These are phyloP conservation scores for Penicillium atrosanguineum DNA, from an alignment of 495 filamentous ascomycete species.

Conservation along the genomic window DNA sequence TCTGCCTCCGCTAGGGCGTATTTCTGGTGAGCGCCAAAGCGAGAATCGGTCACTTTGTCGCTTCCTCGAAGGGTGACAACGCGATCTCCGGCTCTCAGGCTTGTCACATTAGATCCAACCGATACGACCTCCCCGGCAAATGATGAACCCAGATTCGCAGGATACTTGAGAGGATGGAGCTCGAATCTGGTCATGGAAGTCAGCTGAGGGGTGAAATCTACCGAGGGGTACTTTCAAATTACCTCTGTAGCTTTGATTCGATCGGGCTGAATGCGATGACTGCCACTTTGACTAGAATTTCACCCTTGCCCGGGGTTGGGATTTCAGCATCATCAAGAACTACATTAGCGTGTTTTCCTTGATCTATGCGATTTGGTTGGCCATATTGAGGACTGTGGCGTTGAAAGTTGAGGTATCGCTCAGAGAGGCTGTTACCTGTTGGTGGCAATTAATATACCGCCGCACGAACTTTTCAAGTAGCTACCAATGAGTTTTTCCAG, in stretches of 20 bases:
- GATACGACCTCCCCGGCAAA: conserved; percentile 23
- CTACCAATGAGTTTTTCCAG: too few relatives aligned
- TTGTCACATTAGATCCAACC: conserved; percentile 17
- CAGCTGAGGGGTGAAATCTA: neutral
- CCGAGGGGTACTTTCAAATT: neutral
- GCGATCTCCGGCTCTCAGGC: conserved; percentile 22
- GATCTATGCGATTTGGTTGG: too few relatives aligned
- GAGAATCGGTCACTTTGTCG: conserved; percentile 7
- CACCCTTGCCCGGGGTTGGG: neutral
- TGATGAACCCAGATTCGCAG: conserved; percentile 20
- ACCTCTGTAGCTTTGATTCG: conserved; percentile 9
- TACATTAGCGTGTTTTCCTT: too few relatives aligned
- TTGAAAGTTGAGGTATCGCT: too few relatives aligned
- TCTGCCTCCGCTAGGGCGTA: conserved; percentile 21
- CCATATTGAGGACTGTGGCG: too few relatives aligned
- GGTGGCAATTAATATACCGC: too few relatives aligned
- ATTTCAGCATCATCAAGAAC: neutral
- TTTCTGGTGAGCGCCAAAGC: conserved; percentile 29
- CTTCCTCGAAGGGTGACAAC: conserved; percentile 10
- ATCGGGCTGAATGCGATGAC: conserved; percentile 16
- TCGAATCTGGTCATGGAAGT: neutral
- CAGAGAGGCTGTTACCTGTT: too few relatives aligned
- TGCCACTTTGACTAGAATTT: conserved; percentile 7
- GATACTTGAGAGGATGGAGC: conserved; percentile 8
- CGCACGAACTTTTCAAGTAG: too few relatives aligned